Base-by-base conservation (phyloP, 768 basidiomycete species). In the Ramaria rubella region DNA sequence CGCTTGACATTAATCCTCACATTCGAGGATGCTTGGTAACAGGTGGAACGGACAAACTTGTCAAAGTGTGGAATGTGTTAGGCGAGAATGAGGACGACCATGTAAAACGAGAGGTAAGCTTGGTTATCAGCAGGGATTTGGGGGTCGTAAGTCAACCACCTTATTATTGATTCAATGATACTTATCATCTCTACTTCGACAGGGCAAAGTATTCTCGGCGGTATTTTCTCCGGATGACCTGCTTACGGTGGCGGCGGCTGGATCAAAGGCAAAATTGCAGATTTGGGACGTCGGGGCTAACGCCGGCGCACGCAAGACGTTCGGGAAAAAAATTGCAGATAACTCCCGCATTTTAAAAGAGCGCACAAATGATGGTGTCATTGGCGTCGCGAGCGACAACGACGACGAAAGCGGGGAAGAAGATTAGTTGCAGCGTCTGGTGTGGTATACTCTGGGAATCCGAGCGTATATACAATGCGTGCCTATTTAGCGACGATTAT, bases 121-220 rank as follows among this genome's bases (percentile, higher is more conserved):
- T 95, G 60, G 91, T 93, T 17, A 85, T 85, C 3, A 88, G 89
- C 9, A 73, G 94, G 56, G 94, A 99, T 70, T 77, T 99, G 21
- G 94, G 93, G 33, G 82, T 98, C 48, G 94, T 96, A 72, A 24
- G 82, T 78, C 27, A 15, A 26, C 29, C 43, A 27, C 36, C 7
- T 15, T 2, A 24, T 26, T 9, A 17, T 17, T 27, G 15, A 30
- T 24, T 52, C 53, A 12, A 58, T 53, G 63, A 42, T 31, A 31
- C 30, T 14, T 14, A 29, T 57, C 46, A 60, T 55, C 27, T 15
- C 5, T 49, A 12, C 23, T 46, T 23, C 40, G 24, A 42, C 60
- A 96, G 94, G 96, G 96, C 71, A 95, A 95, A 76, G 91, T 98
- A 6, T 99, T 99, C 73, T 89, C 94, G 5, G 77, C 86, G 0